Evolutionary conservation across 1,284 basidiomycete genomes (phyloP), one percentile per base, ranked within the genome.

Genomic region (Papiliotrema nemorosa): DNA sequence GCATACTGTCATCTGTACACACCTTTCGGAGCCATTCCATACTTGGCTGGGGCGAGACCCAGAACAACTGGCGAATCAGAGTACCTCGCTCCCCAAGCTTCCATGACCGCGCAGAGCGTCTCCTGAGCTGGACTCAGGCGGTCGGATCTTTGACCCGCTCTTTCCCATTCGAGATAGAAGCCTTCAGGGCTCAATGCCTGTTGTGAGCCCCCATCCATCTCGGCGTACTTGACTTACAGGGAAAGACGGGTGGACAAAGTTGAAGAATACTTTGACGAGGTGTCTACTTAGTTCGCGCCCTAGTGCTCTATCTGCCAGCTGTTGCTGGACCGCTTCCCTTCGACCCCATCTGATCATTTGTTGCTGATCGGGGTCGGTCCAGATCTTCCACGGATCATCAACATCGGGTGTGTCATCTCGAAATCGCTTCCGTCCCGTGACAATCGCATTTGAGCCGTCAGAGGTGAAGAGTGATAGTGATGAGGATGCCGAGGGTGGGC

Each of bases 71-170:
- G 66, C n/a, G 58, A 60, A 47, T 70, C 67, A 9, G 68, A 70
- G 48, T 66, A 70, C 21, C 62, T 50, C 7, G 66, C 58, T n/a
- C 63, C 68, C 65, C 66, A 70, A 4, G 68, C 68, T 52, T 70
- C 66, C 18, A 70, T 63, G 16, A 66, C 61, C 2, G 62, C 63
- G 29, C 66, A 67, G n/a, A 70, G 47, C 2, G 55, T 61, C 47
- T 68, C 68, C 39, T 63, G 65, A 13, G 57, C 58, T 1, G 62
- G 65, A 0, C 47, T 49, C 62, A 70, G 63, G 13, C 59, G 43
- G 43, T 70, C 66, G 10, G 63, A 62, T 6, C 62, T 47, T 44
- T 67, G 58, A 9, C 63, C 68, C 14, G 65, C 64, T 27, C 58
- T 38, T 5, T 56, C 42, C 68, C 68, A 70, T 39, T 64, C 65